Conservation (phyloP, 1,139 yeast species). For the Blastobotrys indianensis region DNA sequence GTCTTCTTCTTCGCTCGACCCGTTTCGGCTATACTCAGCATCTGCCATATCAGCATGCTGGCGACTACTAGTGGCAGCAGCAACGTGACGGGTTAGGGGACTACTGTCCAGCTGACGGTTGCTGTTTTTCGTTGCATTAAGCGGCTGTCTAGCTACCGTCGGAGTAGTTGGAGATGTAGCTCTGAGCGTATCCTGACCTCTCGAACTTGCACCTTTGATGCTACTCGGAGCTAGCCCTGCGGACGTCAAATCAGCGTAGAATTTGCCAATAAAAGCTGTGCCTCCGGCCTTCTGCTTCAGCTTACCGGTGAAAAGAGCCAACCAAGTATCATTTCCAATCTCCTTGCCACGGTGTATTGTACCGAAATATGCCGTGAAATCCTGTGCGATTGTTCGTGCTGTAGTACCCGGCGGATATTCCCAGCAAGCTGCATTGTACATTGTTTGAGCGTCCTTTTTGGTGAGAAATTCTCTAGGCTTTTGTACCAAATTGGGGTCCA, state of each 20-base stretch:
- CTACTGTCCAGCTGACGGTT: too few relatives aligned
- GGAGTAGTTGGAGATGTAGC: too few relatives aligned
- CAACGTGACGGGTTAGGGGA: too few relatives aligned
- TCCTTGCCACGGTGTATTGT: slow-evolving; percentile 2
- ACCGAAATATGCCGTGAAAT: slow-evolving; percentile 3
- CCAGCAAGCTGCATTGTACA: slow-evolving; percentile 6
- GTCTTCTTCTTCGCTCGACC: too few relatives aligned
- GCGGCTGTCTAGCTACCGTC: too few relatives aligned
- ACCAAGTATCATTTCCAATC: slow-evolving; percentile 1
- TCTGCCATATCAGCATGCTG: too few relatives aligned
- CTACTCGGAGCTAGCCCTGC: background rate
- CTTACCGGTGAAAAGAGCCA: background rate
- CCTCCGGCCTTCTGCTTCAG: slow-evolving; percentile 4
- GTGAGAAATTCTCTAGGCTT: background rate
- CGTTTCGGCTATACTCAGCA: too few relatives aligned
- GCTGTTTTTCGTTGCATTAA: too few relatives aligned
- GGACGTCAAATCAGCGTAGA: background rate
- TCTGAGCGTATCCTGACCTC: too few relatives aligned
- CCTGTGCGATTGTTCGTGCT: background rate
- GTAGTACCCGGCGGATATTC: slow-evolving; percentile 8
- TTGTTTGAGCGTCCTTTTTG: slow-evolving; percentile 1
- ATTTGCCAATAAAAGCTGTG: background rate
- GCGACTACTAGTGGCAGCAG: too few relatives aligned
- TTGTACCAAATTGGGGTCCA: background rate
- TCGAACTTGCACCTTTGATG: background rate